Evolutionary conservation across 495 filamentous ascomycete species (phyloP).

Genomic region (Aspergillus mulundensis): DNA sequence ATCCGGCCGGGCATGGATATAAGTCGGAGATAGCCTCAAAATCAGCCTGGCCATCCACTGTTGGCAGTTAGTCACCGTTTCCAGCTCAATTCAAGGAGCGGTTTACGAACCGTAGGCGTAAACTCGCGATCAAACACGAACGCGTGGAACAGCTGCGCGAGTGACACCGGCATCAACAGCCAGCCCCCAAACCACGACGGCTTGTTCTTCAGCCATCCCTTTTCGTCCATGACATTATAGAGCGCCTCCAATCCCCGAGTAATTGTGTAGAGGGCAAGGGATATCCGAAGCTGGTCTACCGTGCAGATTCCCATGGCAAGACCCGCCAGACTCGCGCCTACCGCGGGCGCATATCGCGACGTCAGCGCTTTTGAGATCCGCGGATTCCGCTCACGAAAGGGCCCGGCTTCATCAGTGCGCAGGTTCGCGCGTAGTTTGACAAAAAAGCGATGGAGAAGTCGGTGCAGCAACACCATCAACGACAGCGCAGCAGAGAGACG

Average conservation of each 20-base stretch:
- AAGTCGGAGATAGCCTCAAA: conserved; percentile 67
- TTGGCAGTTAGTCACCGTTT: conserved; percentile 14
- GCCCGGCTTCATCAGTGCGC: conserved; percentile 64
- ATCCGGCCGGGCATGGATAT: conserved; percentile 69
- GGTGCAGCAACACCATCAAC: conserved; percentile 78
- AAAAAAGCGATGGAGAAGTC: conserved; percentile 88
- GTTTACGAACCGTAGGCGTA: conserved; percentile 56
- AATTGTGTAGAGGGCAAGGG: conserved; percentile 71
- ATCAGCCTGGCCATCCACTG: conserved; percentile 70
- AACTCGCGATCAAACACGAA: conserved; percentile 91
- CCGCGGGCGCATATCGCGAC: conserved; percentile 75
- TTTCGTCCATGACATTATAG: conserved; percentile 77
- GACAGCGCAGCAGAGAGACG: conserved; percentile 78
- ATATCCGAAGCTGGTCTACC: conserved; percentile 69
- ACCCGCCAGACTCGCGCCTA: conserved; percentile 83
- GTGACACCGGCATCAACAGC: conserved; percentile 89
- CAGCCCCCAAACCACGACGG: conserved; percentile 95
- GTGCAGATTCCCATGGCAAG: conserved; percentile 77
- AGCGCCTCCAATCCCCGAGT: conserved; percentile 80
- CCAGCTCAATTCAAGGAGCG: neutral
- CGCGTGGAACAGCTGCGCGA: conserved; percentile 85
- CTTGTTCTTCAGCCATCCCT: conserved; percentile 70
- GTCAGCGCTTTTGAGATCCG: conserved; percentile 67
- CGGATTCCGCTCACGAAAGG: conserved; percentile 81
- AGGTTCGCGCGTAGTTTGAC: conserved; percentile 72